phyloP scores from a whole-genome alignment of 148 eudicot species.

The Cornus florida region DNA sequence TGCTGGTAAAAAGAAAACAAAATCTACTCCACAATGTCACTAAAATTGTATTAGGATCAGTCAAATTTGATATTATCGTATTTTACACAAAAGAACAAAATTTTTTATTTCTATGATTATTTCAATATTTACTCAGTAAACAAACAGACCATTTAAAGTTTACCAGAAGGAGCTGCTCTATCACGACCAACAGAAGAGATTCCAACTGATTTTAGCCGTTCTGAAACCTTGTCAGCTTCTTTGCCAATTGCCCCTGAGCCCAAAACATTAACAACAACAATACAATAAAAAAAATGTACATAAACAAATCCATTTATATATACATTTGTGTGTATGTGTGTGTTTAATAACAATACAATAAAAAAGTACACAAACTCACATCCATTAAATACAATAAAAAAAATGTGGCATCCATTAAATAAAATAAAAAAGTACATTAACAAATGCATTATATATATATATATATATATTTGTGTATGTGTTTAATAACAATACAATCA shows the following conservation, averaged over 20 bases:
- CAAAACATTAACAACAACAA: not conserved
- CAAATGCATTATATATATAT: no score
- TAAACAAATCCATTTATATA: not conserved
- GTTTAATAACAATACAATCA: not conserved
- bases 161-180: not conserved
- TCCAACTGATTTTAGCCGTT: constrained; percentile 38
- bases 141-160: not conserved
- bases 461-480: not conserved
- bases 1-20: no score
- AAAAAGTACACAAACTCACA: no score
- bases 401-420: no score
- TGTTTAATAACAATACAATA: no score
- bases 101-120: not conserved
- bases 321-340: not conserved
- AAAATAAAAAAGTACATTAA: no score
- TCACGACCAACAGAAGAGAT: not conserved
- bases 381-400: no score
- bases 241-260: constrained; percentile 23
- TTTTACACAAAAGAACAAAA: not conserved
- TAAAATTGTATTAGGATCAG: not conserved
- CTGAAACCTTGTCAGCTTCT: constrained; percentile 44
- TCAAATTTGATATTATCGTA: not conserved
- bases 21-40: not conserved
- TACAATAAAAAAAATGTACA: not conserved
- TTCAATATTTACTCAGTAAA: not conserved